Conservation (phyloP, 1,284 basidiomycete genomes). For the Ceratobasidium sp. region DNA sequence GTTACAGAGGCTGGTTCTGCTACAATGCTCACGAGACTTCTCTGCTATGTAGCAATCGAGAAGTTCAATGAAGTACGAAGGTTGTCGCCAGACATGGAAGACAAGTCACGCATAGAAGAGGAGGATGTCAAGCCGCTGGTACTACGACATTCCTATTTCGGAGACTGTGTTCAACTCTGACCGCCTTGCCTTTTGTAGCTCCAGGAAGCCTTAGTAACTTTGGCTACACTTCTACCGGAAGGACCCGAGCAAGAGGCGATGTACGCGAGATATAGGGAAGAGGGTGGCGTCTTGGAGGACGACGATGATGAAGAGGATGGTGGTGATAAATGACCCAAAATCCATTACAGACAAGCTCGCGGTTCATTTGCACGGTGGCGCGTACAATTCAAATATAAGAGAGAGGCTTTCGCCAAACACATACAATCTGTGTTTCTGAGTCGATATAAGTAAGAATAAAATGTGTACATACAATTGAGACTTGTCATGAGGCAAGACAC, state of each 20-base stretch:
- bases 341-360: too few relatives aligned
- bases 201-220: conserved; percentile 32
- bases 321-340: conserved; percentile 3
- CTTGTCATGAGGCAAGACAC: too few relatives aligned
- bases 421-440: too few relatives aligned
- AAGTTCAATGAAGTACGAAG: conserved; percentile 7
- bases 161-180: background rate
- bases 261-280: conserved; percentile 29
- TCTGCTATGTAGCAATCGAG: background rate
- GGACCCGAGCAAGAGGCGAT: conserved; percentile 35
- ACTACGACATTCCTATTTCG: background rate
- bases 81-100: too few relatives aligned
- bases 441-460: too few relatives aligned
- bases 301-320: background rate
- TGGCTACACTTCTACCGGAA: conserved; percentile 38
- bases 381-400: too few relatives aligned
- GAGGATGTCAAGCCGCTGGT: conserved; percentile 34
- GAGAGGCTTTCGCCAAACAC: too few relatives aligned
- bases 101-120: background rate
- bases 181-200: background rate
- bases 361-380: too few relatives aligned
- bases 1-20: background rate
- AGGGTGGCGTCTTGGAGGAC: conserved; percentile 26
- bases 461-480: too few relatives aligned
- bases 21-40: background rate